Conservation (phyloP, 345 rosid genomes). For the Cardamine occulta region DNA sequence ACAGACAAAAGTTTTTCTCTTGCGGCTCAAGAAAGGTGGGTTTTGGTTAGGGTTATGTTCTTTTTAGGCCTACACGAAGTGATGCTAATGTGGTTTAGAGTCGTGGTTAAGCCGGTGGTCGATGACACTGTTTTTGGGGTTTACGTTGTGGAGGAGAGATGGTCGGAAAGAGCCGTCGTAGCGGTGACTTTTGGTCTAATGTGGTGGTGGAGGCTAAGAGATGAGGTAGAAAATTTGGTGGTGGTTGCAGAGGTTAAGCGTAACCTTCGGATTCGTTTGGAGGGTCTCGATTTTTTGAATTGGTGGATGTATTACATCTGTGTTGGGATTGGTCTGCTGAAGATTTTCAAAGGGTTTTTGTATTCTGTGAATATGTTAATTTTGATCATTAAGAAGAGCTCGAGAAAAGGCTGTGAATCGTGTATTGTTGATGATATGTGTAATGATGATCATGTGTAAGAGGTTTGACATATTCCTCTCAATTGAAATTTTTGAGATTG, state of each 20-base stretch:
- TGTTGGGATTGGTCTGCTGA: constrained; percentile 63
- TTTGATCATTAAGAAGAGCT: constrained; percentile 41
- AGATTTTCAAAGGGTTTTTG: constrained; percentile 51
- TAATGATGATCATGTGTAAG: constrained; percentile 42
- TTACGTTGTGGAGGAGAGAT: constrained; percentile 49
- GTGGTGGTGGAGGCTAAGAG: constrained; percentile 87
- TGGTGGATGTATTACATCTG: constrained; percentile 78
- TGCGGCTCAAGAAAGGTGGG: constrained; percentile 45
- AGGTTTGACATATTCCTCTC: constrained; percentile 1
- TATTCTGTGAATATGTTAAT: constrained; percentile 43
- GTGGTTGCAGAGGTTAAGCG: constrained; percentile 53
- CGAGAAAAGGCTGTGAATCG: constrained; percentile 30
- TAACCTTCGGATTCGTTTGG: constrained; percentile 43
- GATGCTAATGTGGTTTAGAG: constrained; percentile 62
- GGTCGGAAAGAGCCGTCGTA: constrained; percentile 53
- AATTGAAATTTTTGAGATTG: neutral
- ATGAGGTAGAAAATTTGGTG: constrained; percentile 66
- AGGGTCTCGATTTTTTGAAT: constrained; percentile 50
- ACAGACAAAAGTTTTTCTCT: constrained; percentile 21
- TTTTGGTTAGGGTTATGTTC: constrained; percentile 56
- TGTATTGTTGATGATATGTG: neutral
- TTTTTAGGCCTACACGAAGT: constrained; percentile 78
- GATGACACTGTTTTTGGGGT: constrained; percentile 61
- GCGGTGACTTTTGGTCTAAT: constrained; percentile 59
- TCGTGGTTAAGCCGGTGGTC: constrained; percentile 71